Evolutionary conservation across 768 basidiomycete genomes (phyloP).

Genomic region (Suillus tomentosus): DNA sequence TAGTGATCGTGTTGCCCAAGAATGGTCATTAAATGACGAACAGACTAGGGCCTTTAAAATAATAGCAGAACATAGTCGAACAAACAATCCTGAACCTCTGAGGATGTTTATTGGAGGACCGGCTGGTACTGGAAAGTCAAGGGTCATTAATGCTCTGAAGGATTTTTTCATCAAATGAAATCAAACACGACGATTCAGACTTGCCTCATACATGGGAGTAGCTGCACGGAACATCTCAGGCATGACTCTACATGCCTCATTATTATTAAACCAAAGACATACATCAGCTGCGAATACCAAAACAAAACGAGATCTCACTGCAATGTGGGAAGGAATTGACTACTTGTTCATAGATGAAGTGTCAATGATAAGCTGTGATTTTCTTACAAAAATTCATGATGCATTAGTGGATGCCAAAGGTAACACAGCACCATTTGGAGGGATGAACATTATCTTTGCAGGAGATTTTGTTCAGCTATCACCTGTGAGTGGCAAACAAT

Average conservation of each 20-base stretch:
- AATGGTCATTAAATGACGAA: constrained; percentile 29
- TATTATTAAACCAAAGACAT: constrained; percentile 26
- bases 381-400: constrained; percentile 35
- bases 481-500: constrained; percentile 32
- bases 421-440: constrained; percentile 34
- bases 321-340: constrained; percentile 29
- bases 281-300: background rate
- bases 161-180: constrained; percentile 24
- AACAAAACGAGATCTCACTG: background rate
- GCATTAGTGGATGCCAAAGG: constrained; percentile 37
- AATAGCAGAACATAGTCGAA: constrained; percentile 26
- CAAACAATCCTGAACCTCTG: constrained; percentile 20
- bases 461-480: constrained; percentile 47
- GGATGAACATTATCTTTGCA: constrained; percentile 43
- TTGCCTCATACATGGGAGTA: constrained; percentile 36
- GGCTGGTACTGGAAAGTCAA: constrained; percentile 36
- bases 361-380: constrained; percentile 36
- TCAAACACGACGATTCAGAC: constrained; percentile 25
- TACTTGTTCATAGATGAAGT: constrained; percentile 47
- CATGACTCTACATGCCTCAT: constrained; percentile 38
- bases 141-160: constrained; percentile 29
- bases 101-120: constrained; percentile 39
- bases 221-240: constrained; percentile 35
- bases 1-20: background rate
- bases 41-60: constrained; percentile 36